Evolutionary conservation across 2,329 filamentous ascomycete species (phyloP), one percentile per base, ranked within the genome.

Genomic region (Epichloe aotearoae): DNA sequence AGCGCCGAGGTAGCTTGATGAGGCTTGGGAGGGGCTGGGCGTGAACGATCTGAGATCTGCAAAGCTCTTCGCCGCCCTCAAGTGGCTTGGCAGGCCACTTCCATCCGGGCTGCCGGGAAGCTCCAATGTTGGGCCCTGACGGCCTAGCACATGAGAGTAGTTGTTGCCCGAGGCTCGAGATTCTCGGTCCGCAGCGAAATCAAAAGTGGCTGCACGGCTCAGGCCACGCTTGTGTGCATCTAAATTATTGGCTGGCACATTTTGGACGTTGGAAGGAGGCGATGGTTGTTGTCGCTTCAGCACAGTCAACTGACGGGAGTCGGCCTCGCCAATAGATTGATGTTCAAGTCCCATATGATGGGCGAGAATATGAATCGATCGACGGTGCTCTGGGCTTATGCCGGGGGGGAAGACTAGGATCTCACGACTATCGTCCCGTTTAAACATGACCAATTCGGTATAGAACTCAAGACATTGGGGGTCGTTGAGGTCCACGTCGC

Each of bases 341-440:
- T 98, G 93, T 56, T 88, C 86, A 26, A 98, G 75, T 5, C 86
- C 88, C 84, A 97, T 91, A 68, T 95, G 87, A 65, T 98, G 93
- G 6, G 93, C 90, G 49, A 98, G 76, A 39, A 90, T 95, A 66
- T 98, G 93, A 53, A 97, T 89, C 52, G 86, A 88, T 55, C 90
- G 84, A 56, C 93, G 86, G 64, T 96, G 86, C 53, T 86, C 77
- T 2, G 93, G 90, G 7, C 86, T 78, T 53, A 95, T 77, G 47
- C 83, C 84, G 20, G 86, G 73, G 3, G 90, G 83, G 70, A 97
- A 96, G 47, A 94, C 83, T 53, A 95, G 73, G 49, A 86, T 83
- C 63, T 96, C 90, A 49, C 87, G 82, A 47, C 73, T 73, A 23
- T 80, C 75, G 57, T 91, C 87, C 60, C 87, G 83, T 67, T 89